phyloP scores from a whole-genome alignment of 1,284 basidiomycete species.

The Sanghuangporus baumii region DNA sequence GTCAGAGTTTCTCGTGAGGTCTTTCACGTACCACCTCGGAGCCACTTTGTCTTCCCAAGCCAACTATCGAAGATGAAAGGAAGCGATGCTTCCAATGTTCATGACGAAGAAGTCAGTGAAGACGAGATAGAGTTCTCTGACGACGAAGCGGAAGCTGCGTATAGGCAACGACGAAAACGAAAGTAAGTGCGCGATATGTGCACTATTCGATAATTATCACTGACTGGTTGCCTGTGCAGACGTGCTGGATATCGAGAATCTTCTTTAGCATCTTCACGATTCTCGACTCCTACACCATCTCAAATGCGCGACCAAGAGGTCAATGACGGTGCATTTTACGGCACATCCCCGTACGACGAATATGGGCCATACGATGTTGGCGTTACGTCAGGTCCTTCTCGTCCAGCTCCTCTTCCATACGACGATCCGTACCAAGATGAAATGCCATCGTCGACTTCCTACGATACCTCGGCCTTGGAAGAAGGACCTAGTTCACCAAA shows the following conservation, averaged over 20 bases:
- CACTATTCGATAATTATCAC: constrained; percentile 10
- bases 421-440: constrained; percentile 71
- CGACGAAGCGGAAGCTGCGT: constrained; percentile 77
- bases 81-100: constrained; percentile 88
- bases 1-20: constrained; percentile 53
- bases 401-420: constrained; percentile 63
- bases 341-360: constrained; percentile 56
- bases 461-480: neutral
- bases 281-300: constrained; percentile 48
- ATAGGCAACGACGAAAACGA: constrained; percentile 50
- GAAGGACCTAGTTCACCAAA: constrained; percentile 24
- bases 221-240: constrained; percentile 27
- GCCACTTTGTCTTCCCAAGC: constrained; percentile 72
- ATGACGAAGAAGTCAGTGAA: constrained; percentile 84
- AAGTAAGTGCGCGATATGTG: constrained; percentile 21
- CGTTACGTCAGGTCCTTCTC: constrained; percentile 44
- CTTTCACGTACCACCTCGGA: constrained; percentile 73
- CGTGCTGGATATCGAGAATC: constrained; percentile 45
- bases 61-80: constrained; percentile 65
- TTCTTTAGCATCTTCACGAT: constrained; percentile 48
- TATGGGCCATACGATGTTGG: constrained; percentile 62
- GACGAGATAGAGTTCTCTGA: constrained; percentile 88
- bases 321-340: constrained; percentile 37
- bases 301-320: constrained; percentile 51
- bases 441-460: neutral